Conservation (phyloP, 805 yeast species). For the Metschnikowia koreensis region DNA sequence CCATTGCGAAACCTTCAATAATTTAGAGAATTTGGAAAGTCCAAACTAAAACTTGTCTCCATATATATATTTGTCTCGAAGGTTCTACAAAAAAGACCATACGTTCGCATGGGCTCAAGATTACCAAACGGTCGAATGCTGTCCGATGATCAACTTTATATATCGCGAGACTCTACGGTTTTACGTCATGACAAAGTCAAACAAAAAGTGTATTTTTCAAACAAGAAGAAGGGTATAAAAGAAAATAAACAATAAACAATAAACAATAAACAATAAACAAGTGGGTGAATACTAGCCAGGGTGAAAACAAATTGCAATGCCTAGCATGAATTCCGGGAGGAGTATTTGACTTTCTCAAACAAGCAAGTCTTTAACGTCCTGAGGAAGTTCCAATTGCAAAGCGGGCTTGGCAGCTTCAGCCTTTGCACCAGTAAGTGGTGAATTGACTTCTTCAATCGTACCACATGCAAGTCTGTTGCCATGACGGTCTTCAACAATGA, state of each 20-base stretch:
- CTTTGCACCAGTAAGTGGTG: slow-evolving; percentile 1
- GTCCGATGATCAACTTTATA: no score
- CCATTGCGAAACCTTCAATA: no score
- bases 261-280: neutral
- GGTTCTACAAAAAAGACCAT: no score
- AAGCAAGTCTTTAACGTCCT: neutral
- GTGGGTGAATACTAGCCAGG: neutral
- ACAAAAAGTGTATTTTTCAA: no score
- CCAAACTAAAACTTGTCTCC: no score
- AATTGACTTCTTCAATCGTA: neutral
- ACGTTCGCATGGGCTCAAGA: no score
- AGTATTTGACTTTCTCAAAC: neutral
- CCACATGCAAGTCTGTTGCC: slow-evolving; percentile 4
- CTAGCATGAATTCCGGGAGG: neutral
- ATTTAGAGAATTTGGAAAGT: no score
- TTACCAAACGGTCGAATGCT: no score
- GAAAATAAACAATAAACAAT: neutral
- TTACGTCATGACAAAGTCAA: no score
- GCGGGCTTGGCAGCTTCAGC: slow-evolving; percentile 2
- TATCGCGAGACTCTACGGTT: no score
- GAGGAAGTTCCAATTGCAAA: neutral
- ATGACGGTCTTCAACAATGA: neutral
- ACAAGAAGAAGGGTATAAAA: no score
- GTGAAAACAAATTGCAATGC: neutral
- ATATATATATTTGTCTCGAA: no score